Conservation (phyloP, 2,329 filamentous ascomycete genomes). For the Talaromyces sp. region DNA sequence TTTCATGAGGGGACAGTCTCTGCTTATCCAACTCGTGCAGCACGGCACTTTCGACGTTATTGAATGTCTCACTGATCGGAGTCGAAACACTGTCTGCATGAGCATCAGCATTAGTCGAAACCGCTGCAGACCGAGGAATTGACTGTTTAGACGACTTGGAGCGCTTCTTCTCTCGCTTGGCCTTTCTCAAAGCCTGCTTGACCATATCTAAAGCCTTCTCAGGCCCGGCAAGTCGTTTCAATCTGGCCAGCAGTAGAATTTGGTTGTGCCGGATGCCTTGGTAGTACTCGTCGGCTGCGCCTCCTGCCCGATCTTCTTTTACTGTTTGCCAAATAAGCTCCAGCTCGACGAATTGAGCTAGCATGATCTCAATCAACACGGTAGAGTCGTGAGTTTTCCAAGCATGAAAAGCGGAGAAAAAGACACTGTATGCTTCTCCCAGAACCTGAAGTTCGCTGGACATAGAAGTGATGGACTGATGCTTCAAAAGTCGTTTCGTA, state of each 20-base stretch:
- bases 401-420: constrained; percentile 62
- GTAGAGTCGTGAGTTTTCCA: constrained; percentile 65
- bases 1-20: constrained; percentile 38
- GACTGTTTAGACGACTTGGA: constrained; percentile 55
- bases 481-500: constrained; percentile 50
- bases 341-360: constrained; percentile 64
- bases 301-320: constrained; percentile 61
- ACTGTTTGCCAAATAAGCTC: constrained; percentile 68
- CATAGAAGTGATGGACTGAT: constrained; percentile 42
- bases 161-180: constrained; percentile 53
- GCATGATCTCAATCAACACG: constrained; percentile 64
- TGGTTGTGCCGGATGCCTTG: constrained; percentile 67
- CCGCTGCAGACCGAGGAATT: constrained; percentile 56
- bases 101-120: constrained; percentile 33
- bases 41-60: constrained; percentile 35
- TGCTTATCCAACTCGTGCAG: constrained; percentile 38
- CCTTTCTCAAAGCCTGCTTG: constrained; percentile 60
- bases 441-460: constrained; percentile 50
- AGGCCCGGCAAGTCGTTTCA: constrained; percentile 62
- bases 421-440: constrained; percentile 58
- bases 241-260: constrained; percentile 59
- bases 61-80: constrained; percentile 43
- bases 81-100: constrained; percentile 40
- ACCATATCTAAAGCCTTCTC: constrained; percentile 61
- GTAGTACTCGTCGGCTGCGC: constrained; percentile 62